Evolutionary conservation across 1,284 basidiomycete species (phyloP), one percentile per base, ranked within the genome.

Genomic region (Pseudozyma thailandica): DNA sequence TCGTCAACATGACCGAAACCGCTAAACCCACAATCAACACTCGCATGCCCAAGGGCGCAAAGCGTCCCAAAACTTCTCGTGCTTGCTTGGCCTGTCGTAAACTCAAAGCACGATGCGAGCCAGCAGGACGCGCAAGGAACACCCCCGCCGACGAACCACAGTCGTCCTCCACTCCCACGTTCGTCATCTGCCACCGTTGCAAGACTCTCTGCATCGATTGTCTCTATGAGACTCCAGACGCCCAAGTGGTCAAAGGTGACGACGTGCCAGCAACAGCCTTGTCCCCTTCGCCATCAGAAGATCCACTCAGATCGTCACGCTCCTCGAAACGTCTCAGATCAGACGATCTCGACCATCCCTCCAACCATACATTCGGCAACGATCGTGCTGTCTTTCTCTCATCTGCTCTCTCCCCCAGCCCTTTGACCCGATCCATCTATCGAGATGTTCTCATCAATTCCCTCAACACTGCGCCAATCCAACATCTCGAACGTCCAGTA

Each of bases 171-270:
- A 41, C 33, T n/a, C 15, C 49, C 2, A 10, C 43, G 21, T 61
- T 58, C 26, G 15, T 43, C 45, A 62, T 65, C 62, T 72, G 68
- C 21, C 68, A 72, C 49, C 68, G 68, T 30, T 72, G 68, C 62
- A 72, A 72, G 45, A 72, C 68, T 1, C 58, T 72, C 33, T 65
- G 68, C 49, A 65, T 72, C 53, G 68, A 72, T 28, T 72, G 68
- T 43, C 47, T 65, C 23, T 72, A 72, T 37, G 62, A 72, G 48
- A 55, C 46, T 9, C 43, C 62, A 8, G 33, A 28, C 18, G 68
- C 62, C 21, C 35, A 72, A 27, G 50, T 72, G 30, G 50, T 72
- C 48, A 37, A 65, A 41, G 68, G 57, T 7, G 48, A 72, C 49
- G 50, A 53, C 12, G 8, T 49, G 5, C 57, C 56, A 23, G 52